Conservation (phyloP, 2,329 filamentous ascomycete genomes). For the Aspergillus alliaceus region DNA sequence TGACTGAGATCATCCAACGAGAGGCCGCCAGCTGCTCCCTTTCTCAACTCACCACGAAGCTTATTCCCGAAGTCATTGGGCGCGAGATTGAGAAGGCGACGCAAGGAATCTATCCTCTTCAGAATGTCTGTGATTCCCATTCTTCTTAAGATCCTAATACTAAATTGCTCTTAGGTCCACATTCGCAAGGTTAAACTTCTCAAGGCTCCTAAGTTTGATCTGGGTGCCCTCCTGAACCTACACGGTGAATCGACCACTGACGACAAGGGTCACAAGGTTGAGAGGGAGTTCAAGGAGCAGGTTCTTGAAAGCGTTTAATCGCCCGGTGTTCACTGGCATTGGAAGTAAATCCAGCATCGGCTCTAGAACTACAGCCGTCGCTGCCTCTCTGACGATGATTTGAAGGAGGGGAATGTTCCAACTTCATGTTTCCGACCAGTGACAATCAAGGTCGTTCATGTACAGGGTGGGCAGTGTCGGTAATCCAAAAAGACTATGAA, state of each 20-base stretch:
- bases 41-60: conserved; percentile 94
- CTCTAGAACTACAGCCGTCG: not conserved
- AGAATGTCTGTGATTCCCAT: conserved; percentile 71
- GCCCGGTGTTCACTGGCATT: conserved; percentile 69
- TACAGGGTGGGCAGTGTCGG: not conserved
- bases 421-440: not conserved
- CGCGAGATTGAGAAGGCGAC: conserved; percentile 99
- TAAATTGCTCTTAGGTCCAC: conserved; percentile 70
- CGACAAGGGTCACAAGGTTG: conserved; percentile 97
- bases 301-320: conserved; percentile 91
- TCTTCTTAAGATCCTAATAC: conserved; percentile 32
- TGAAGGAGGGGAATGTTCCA: not conserved
- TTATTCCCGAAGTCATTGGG: conserved; percentile 98
- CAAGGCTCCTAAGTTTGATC: conserved; percentile 98
- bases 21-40: conserved; percentile 94
- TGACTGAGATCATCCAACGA: conserved; percentile 97
- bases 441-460: not conserved
- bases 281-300: conserved; percentile 98
- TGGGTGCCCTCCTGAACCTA: conserved; percentile 91
- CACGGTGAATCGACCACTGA: conserved; percentile 97
- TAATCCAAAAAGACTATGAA: conserved; percentile 9
- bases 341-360: conserved; percentile 48
- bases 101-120: conserved; percentile 98
- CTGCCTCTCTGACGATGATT: not conserved
- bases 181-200: conserved; percentile 99